Evolutionary conservation across 495 filamentous ascomycete species (phyloP), one percentile per base, ranked within the genome.

Genomic region (Articulospora tetracladia): DNA sequence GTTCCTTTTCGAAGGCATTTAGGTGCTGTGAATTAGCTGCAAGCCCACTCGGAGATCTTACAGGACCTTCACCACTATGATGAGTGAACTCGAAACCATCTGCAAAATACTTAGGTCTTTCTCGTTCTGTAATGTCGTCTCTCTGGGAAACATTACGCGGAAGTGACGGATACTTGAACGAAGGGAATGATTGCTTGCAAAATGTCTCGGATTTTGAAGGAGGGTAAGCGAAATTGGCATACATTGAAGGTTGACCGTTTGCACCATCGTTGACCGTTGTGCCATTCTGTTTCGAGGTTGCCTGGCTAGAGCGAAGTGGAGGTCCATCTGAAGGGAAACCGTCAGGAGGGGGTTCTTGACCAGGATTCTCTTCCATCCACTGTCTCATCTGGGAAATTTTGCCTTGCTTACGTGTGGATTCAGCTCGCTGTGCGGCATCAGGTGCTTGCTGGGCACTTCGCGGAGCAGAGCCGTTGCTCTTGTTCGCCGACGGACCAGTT

Each of bases 201-300:
- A 17, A 7, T 11, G 3, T 44, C 39, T 44, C n/a, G n/a, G 39
- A 44, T 3, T 19, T 44, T 7, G n/a, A 44, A 44, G 39, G 17
- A 44, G 39, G 3, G 39, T 44, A n/a, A 44, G 39, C 39, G 30
- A 62, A 44, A 53, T 48, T 59, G 22, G 62, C 74, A 70, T 77
- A 77, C 75, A 72, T 70, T 73, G 73, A 70, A 49, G 73, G 67
- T 23, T 66, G 63, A 24, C 46, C 32, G n/a, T 36, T 50, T 36
- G 51, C 23, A 22, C 58, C 41, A n/a, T 48, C 34, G 10, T 67
- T 61, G 53, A 12, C 39, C 3, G 39, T 19, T n/a, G 39, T n/a
- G n/a, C 17, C 17, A 44, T 44, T 44, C 3, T 7, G 15, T n/a
- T 53, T 53, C 10, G 48, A 23, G 25, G 20, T 22, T 51, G 59